Evolutionary conservation across 176 grass and related monocot genomes (phyloP), one percentile per base, ranked within the genome.

Genomic region (Luzula sylvatica): DNA sequence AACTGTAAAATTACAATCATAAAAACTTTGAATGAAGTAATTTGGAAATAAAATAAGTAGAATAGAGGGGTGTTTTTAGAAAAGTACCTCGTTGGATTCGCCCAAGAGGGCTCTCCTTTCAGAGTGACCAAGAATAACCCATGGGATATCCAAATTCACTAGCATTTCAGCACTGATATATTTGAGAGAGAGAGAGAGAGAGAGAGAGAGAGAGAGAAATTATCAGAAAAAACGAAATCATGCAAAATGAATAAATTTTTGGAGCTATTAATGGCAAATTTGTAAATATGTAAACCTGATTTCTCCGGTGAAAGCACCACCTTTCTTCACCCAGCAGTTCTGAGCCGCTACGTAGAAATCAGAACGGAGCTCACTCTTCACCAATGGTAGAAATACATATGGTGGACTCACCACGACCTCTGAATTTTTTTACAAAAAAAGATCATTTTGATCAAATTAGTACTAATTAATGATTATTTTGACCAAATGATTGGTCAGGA

Each of bases 261-360:
- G 15, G 7, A 41, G 45, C 24, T 24, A 32, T 11, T 25, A 32
- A 35, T 27, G 42, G 13, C n/a, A 9, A 30, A 8, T 55, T 47
- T 46, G 58, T 17, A 20, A 30, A 21, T 3, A 15, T 26, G 13
- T 18, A 5, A 2, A 98, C 93, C 81, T 92, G 67, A 98, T 61
- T 67, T 98, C 86, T 72, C 92, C 92, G 1, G 92, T 96, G 64
- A 64, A 87, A 59, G 93, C 93, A 53, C 93, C 93, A 0, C 93
- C 93, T 73, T 98, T 98, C 71, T 90, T 90, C 30, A 90, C 86
- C 86, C 92, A 98, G 69, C 92, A 98, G 72, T 98, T 98, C 68
- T 98, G 92, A 53, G 92, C 85, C 17, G 92, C 81, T n/a, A 90
- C 86, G 11, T 83, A 68, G 63, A 90, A 64, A 65, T 98, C 86